Percentiles rank a stretch among this genome's conserved stretches.
These are phyloP conservation scores for Cercospora janseana DNA, from an alignment of 2,329 filamentous ascomycete genomes.

Conservation along the genomic window DNA sequence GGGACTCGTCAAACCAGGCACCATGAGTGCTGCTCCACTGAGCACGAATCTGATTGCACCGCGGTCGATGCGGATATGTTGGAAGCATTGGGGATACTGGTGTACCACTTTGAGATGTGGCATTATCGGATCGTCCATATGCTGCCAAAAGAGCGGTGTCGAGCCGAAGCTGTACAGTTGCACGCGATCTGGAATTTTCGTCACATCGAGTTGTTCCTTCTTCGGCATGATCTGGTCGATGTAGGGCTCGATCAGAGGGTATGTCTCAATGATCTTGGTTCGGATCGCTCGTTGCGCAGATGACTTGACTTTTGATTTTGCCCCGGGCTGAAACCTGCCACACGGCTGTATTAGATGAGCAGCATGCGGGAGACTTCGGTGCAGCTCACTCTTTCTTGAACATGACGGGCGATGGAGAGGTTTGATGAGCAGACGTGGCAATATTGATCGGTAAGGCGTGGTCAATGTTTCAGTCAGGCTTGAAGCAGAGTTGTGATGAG, in stretches of 20 bases:
- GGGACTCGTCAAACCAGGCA: slow-evolving; percentile 79
- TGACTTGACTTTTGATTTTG: slow-evolving; percentile 96
- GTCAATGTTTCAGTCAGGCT: too few relatives aligned
- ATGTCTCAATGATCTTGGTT: slow-evolving; percentile 75
- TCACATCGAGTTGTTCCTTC: slow-evolving; percentile 82
- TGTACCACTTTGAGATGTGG: slow-evolving; percentile 89
- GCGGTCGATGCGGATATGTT: slow-evolving; percentile 83
- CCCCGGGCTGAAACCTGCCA: slow-evolving; percentile 67
- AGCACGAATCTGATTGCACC: slow-evolving; percentile 97
- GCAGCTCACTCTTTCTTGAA: slow-evolving; percentile 84
- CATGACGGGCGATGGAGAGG: slow-evolving; percentile 51
- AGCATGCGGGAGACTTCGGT: slow-evolving; percentile 1
- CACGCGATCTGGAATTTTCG: slow-evolving; percentile 91
- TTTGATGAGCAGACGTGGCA: background rate
- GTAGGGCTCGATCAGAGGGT: slow-evolving; percentile 78
- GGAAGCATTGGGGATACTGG: slow-evolving; percentile 80
- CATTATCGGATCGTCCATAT: slow-evolving; percentile 71
- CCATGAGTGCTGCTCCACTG: slow-evolving; percentile 91
- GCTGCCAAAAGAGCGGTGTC: slow-evolving; percentile 87
- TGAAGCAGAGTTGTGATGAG: too few relatives aligned
- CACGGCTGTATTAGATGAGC: background rate
- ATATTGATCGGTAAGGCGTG: too few relatives aligned
- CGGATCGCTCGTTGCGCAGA: slow-evolving; percentile 87
- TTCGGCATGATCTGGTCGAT: slow-evolving; percentile 96
- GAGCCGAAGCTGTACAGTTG: slow-evolving; percentile 80